Base-by-base conservation (phyloP, 2,329 filamentous ascomycete genomes). In the Aspergillus spinulosporus region DNA sequence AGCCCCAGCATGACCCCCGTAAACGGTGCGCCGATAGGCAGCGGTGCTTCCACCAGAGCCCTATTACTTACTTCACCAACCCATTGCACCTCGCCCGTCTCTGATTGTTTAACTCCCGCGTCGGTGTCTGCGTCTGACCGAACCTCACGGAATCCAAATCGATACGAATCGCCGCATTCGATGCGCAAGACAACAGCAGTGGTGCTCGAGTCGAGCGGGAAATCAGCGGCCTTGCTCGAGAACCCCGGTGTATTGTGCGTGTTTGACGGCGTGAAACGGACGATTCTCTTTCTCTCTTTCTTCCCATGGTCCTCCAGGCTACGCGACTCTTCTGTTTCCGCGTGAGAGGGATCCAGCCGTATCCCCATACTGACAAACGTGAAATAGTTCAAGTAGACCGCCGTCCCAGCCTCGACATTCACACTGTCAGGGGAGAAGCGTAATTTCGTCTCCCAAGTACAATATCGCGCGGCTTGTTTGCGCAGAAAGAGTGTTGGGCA, bases 351-450 rank as follows among this genome's bases (percentile, higher is more conserved):
- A 21, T 21, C 54, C 6, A 66, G 34, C 12, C 67, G 60, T 11
- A 80, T 68, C 0, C 78, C 78, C 2, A 81, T 70, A 34, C 72
- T 76, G 47, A 68, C 72, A 51, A 76, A 75, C 0, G 76, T 78
- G 58, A 74, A 75, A 42, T 81, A 77, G 45, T 78, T 83, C 79
- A 80, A 83, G 76, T 80, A 85, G 0, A 84, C 64, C 0, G 80
- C 78, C 0, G 78, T 70, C 0, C 83, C 82, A 0, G 82, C 82
- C 68, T 85, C 82, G 2, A 77, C 77, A 1, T 75, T 70, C 3
- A 64, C 43, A 3, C 72, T 71, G 0, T 66, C 69, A 0, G 81
- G 80, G 0, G 68, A 62, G 57, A 84, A 85, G 0, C 74, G 70
- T 9, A 85, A 64, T 2, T 67, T 72, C 0, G 74, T 76, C 26